Evolutionary conservation across 768 basidiomycete genomes (phyloP), one percentile per base, ranked within the genome.

Genomic region (Mycena epipterygia): DNA sequence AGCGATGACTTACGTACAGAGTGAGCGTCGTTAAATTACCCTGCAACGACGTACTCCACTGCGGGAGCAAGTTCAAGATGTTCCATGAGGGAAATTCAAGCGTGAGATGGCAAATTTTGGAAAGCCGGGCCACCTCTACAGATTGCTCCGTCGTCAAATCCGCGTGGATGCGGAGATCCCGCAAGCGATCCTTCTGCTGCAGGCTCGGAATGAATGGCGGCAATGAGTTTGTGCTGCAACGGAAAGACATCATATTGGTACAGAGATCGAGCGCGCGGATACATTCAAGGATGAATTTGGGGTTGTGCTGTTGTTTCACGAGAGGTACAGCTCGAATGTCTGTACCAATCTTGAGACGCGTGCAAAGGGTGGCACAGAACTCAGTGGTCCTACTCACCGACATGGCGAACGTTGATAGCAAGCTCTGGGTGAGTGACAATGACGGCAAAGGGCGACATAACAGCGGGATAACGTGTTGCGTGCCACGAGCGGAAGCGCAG

Each of bases 1-100:
- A 23, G 51, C 53, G 53, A 11, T 13, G 52, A 83, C 91, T 64
- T 74, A 93, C 93, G 74, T 82, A 89, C 49, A 95, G 78, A 0
- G 89, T 89, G 72, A 95, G 80, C 33, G 80, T 84, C 2, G 83
- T 84, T 73, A 93, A 79, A 1, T 86, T 88, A 29, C 72, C 76
- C 49, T 79, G 79, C 55, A 91, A 76, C 30, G 75, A 75, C 9
- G 74, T 74, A 3, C 84, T 78, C 93, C 93, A 94, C 25, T 72
- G 77, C 13, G 93, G 90, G 23, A 95, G 75, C 9, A 82, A 72
- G 75, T 91, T 86, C 60, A 91, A 80, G 25, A 91, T 79, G 71
- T 86, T 87, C 89, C 90, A 90, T 4, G 89, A 89, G n/a, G 89
- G 87, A 58, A 79, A 83, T 57, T 93, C 89, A 30, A 94, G 79